A percentile compares a stretch with the other conserved stretches of the same genome.
phyloP scores from a whole-genome alignment of 495 filamentous ascomycete species.

The Podospora fimiseda region DNA sequence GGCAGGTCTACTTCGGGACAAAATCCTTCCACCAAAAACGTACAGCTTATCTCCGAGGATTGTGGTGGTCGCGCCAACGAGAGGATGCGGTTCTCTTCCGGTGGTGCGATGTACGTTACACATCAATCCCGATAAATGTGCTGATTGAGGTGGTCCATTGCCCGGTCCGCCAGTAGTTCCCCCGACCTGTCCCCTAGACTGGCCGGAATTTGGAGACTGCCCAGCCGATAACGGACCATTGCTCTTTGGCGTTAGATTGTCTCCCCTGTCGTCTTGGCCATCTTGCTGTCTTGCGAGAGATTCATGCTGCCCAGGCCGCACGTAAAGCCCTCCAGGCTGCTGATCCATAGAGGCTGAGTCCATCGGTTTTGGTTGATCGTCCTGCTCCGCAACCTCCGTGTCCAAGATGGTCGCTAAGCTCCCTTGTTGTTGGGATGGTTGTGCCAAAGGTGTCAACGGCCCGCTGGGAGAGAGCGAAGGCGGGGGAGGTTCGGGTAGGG shows the following conservation, averaged over 20 bases:
- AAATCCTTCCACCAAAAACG: slow-evolving; percentile 85
- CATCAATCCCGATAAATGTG: slow-evolving; percentile 76
- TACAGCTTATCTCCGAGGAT: slow-evolving; percentile 91
- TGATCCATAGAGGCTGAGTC: slow-evolving; percentile 51
- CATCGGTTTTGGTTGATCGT: slow-evolving; percentile 51
- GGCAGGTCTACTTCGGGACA: slow-evolving; percentile 71
- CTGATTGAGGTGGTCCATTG: slow-evolving; percentile 38
- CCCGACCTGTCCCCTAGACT: slow-evolving; percentile 35
- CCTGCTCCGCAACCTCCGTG: slow-evolving; percentile 23
- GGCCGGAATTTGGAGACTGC: slow-evolving; percentile 34
- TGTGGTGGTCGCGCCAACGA: slow-evolving; percentile 93
- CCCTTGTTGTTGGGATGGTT: slow-evolving; percentile 11
- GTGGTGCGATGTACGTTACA: slow-evolving; percentile 91
- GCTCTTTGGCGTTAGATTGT: slow-evolving; percentile 44
- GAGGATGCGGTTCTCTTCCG: slow-evolving; percentile 78
- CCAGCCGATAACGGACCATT: slow-evolving; percentile 48
- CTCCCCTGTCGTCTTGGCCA: slow-evolving; percentile 38
- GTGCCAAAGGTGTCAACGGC: slow-evolving; percentile 27
- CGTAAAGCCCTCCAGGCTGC: slow-evolving; percentile 22
- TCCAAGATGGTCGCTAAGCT: slow-evolving; percentile 28
- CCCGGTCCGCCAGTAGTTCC: slow-evolving; percentile 46
- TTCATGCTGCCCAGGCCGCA: slow-evolving; percentile 48
- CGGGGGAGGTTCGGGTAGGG: slow-evolving; percentile 44
- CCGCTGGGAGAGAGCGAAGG: slow-evolving; percentile 32
- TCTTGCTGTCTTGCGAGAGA: slow-evolving; percentile 33